Evolutionary conservation across 2,329 filamentous ascomycete species (phyloP), one percentile per base, ranked within the genome.

Genomic region (Trichothecium roseum): DNA sequence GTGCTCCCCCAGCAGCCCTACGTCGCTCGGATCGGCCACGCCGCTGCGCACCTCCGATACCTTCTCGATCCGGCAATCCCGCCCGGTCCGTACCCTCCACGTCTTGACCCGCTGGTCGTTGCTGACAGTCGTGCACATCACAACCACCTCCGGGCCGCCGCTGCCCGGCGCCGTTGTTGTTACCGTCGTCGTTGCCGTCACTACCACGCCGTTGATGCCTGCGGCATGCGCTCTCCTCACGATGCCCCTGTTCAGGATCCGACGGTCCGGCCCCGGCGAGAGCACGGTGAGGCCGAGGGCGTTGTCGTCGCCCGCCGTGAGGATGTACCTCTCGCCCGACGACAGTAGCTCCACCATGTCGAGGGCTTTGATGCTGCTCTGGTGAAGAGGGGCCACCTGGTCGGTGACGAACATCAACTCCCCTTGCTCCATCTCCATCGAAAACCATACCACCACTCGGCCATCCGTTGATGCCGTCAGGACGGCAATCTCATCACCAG

Each of bases 291-390:
- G 49, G 1, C 72, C 79, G 1, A 96, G 55, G 4, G 81, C 81
- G 42, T 91, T 91, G 55, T 96, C 91, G 48, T 98, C 91, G 16
- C 91, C 87, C 18, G 84, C 86, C 0, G 85, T 87, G 4, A 84
- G 55, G 14, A 94, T 51, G 1, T 44, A 62, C 45, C 44, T n/a
- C 45, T 28, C 12, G 8, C 24, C 14, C 14, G 18, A 35, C 20
- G 8, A 18, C 10, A 24, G 18, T 16, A 18, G 47, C 20, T 9
- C 32, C 18, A 46, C 42, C 34, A 75, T 40, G 40, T 70, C 69
- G 3, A 82, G 58, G 15, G 66, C 62, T 54, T 94, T 93, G 52
- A 95, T 74, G 34, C 80, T 78, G 55, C 74, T 94, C 47, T 94
- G 86, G 50, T 96, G 91, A 17, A 89, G 55, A 36, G 62, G 65